Evolutionary conservation across 805 yeast genomes (phyloP).

Genomic region (Priceomyces melissophilus): DNA sequence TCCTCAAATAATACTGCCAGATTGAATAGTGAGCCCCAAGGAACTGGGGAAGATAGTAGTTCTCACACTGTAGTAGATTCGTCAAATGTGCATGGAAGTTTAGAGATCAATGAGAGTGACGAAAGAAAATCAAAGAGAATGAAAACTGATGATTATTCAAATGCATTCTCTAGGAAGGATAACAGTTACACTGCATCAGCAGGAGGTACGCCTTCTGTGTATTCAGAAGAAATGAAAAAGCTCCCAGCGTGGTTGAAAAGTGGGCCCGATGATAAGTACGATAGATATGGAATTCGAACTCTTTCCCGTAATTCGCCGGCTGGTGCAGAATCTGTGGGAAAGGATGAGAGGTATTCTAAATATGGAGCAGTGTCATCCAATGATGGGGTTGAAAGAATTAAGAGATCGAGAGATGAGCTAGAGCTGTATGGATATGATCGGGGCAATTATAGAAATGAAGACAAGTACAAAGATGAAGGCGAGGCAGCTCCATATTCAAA

Average conservation of each 20-base stretch:
- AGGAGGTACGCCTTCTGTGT: constrained; percentile 14
- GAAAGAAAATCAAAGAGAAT: constrained; percentile 3
- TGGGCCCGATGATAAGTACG: constrained; percentile 30
- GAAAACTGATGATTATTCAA: constrained; percentile 13
- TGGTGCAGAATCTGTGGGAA: constrained; percentile 8
- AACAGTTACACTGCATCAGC: background rate
- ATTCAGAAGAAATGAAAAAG: constrained; percentile 20
- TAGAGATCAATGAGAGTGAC: too few relatives aligned
- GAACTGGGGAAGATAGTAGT: too few relatives aligned
- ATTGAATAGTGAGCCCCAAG: too few relatives aligned
- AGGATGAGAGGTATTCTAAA: constrained; percentile 11
- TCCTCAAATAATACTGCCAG: too few relatives aligned
- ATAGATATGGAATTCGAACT: constrained; percentile 28
- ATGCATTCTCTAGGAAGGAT: constrained; percentile 20
- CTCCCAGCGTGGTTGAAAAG: constrained; percentile 41
- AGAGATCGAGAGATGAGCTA: constrained; percentile 2
- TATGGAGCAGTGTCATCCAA: constrained; percentile 6
- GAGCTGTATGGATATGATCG: background rate
- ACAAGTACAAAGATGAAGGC: constrained; percentile 4
- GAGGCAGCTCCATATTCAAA: constrained; percentile 18
- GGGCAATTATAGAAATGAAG: background rate
- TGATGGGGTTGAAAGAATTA: constrained; percentile 5
- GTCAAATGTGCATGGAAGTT: too few relatives aligned
- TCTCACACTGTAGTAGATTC: too few relatives aligned
- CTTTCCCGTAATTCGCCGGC: background rate